Base-by-base conservation (phyloP, 176 grass and related monocot species). In the Metroxylon sagu region DNA sequence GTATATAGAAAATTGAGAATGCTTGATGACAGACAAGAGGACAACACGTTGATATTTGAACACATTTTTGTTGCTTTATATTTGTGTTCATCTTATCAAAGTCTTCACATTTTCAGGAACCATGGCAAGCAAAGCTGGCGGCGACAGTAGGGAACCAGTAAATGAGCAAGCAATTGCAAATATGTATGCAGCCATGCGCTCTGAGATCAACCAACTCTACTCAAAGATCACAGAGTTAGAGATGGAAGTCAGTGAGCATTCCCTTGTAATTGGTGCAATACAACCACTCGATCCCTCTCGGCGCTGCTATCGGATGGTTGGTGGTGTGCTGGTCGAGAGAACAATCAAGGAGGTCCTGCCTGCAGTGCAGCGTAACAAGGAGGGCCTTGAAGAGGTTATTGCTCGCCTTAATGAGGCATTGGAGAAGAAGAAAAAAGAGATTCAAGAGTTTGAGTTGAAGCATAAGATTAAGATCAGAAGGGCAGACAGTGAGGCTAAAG, bases 391-490 rank as follows among this genome's bases (percentile, higher is more conserved):
- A 50, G 93, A 89, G 74, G 84, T 92, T 0, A 60, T 98, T 1
- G 61, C 76, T 6, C 82, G 93, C 57, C 83, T 98, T 62, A 75
- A 98, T 0, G 87, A 89, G 64, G 67, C 87, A 0, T 71, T 98
- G 35, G 87, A 98, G 76, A 92, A 60, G 49, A 89, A 98, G 23
- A 92, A 83, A 78, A 83, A 85, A 31, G 87, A 98, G 64, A 73
- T 89, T 43, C 68, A 81, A 0, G 84, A 98, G 56, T 92, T 92
- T 6, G 84, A 98, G 75, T 64, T 92, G 48, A 98, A 83, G 79
- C 92, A 89, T 69, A 89, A 98, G 81, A 98, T 98, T 65, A 85
- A 84, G 52, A 92, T 89, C 55, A 81, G 35, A 59, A 85, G 78
- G 53, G 78, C 63, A 0, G 91, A 85, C 35, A 79, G 5, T 5